Evolutionary conservation across 2,329 filamentous ascomycete species (phyloP).

Genomic region (Saccharata proteae): DNA sequence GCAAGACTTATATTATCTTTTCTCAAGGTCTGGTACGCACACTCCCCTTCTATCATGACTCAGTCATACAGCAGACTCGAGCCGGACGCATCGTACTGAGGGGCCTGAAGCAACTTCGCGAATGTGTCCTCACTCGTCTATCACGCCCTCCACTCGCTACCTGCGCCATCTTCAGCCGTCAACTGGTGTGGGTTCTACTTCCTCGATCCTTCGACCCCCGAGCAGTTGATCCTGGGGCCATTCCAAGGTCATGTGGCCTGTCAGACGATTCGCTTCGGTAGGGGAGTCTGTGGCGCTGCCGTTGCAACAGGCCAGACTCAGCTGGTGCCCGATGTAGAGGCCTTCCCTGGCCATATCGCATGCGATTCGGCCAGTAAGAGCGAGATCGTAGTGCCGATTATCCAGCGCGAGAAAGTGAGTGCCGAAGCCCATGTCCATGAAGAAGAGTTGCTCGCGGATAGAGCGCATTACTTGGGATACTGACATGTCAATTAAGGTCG

Average conservation of each 20-base stretch:
- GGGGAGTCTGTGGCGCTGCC: slow-evolving; percentile 64
- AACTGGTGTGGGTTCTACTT: slow-evolving; percentile 81
- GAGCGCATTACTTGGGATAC: too few relatives aligned
- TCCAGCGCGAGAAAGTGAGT: slow-evolving; percentile 37
- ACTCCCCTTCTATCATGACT: background rate
- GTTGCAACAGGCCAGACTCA: slow-evolving; percentile 50
- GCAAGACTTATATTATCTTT: background rate
- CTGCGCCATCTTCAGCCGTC: slow-evolving; percentile 50
- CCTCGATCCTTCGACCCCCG: slow-evolving; percentile 36
- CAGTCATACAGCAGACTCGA: background rate
- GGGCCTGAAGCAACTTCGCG: slow-evolving; percentile 55
- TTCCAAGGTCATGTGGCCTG: slow-evolving; percentile 72
- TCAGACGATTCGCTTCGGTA: slow-evolving; percentile 61
- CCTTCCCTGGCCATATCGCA: slow-evolving; percentile 70
- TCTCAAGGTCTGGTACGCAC: slow-evolving; percentile 8
- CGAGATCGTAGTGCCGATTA: slow-evolving; percentile 70
- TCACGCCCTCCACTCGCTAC: slow-evolving; percentile 66
- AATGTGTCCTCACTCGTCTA: slow-evolving; percentile 66
- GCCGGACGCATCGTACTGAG: slow-evolving; percentile 1
- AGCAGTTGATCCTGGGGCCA: slow-evolving; percentile 60
- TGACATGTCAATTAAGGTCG: slow-evolving; percentile 31
- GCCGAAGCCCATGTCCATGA: too few relatives aligned
- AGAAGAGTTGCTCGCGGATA: slow-evolving; percentile 3
- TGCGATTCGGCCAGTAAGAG: slow-evolving; percentile 66
- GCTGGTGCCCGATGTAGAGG: slow-evolving; percentile 55